Evolutionary conservation across 768 basidiomycete genomes (phyloP).

Genomic region (Suillus placidus): DNA sequence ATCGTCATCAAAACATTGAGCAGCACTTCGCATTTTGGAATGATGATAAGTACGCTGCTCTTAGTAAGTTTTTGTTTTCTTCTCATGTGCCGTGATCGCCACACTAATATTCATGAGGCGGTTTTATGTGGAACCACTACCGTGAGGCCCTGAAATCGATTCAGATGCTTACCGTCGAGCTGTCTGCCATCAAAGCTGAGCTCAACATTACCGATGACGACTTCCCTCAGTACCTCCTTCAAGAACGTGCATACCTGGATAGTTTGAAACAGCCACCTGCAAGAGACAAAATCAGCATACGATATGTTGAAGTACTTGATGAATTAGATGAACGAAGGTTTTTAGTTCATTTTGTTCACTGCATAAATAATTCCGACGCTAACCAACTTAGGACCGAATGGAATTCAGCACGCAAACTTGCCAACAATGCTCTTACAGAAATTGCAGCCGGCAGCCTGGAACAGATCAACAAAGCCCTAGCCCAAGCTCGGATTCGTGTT

Average conservation of each 20-base stretch:
- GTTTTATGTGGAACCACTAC: slow-evolving; percentile 8
- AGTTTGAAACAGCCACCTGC: neutral
- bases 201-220: neutral
- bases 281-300: neutral
- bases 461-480: neutral
- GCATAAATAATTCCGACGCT: too few relatives aligned
- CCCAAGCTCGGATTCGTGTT: neutral
- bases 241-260: neutral
- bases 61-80: too few relatives aligned
- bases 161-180: neutral
- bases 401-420: too few relatives aligned
- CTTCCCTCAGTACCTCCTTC: neutral
- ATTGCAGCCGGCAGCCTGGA: too few relatives aligned
- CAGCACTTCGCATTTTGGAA: too few relatives aligned
- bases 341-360: too few relatives aligned
- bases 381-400: too few relatives aligned
- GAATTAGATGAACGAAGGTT: neutral
- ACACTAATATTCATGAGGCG: neutral
- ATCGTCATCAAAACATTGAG: too few relatives aligned
- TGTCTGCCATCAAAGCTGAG: neutral
- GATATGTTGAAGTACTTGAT: neutral
- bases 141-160: neutral
- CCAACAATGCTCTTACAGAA: neutral
- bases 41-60: too few relatives aligned
- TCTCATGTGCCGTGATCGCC: too few relatives aligned